Conservation (phyloP, 2,329 filamentous ascomycete species). For the Hypoxylon sp. region DNA sequence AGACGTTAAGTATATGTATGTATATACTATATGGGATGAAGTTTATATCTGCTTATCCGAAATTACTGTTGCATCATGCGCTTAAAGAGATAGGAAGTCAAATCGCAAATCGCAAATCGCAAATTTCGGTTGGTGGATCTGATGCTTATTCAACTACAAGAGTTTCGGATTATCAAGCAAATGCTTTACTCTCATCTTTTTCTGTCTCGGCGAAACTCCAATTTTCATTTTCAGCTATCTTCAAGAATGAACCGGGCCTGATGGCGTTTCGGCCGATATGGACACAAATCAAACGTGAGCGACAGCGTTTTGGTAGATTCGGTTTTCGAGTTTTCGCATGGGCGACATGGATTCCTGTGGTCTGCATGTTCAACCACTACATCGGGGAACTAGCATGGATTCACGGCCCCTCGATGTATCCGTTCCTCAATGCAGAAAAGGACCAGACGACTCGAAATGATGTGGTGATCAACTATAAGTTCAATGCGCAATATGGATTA, state of each 20-base stretch:
- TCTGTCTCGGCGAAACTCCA: background rate
- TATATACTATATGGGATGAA: too few relatives aligned
- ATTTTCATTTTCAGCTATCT: background rate
- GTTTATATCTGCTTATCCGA: slow-evolving; percentile 11
- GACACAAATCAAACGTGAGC: slow-evolving; percentile 43
- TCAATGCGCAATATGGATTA: slow-evolving; percentile 64
- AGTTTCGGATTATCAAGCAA: slow-evolving; percentile 3
- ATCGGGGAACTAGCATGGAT: slow-evolving; percentile 67
- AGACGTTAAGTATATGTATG: too few relatives aligned
- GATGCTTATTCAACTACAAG: slow-evolving; percentile 9
- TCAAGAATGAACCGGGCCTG: slow-evolving; percentile 17
- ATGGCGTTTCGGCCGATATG: slow-evolving; percentile 52
- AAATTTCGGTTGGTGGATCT: background rate
- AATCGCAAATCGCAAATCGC: too few relatives aligned
- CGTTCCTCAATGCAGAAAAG: slow-evolving; percentile 74
- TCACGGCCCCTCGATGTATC: slow-evolving; percentile 76
- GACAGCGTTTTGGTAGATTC: slow-evolving; percentile 46
- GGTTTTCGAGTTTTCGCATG: slow-evolving; percentile 60
- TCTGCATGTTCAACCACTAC: slow-evolving; percentile 68
- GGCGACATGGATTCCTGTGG: slow-evolving; percentile 68
- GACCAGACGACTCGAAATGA: slow-evolving; percentile 64
- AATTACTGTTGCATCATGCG: background rate
- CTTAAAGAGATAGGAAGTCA: background rate
- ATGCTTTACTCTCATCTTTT: background rate
- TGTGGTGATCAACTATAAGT: slow-evolving; percentile 66